Base-by-base conservation (phyloP, 108 stramenopile species). In the Cyclotella distinguenda region DNA sequence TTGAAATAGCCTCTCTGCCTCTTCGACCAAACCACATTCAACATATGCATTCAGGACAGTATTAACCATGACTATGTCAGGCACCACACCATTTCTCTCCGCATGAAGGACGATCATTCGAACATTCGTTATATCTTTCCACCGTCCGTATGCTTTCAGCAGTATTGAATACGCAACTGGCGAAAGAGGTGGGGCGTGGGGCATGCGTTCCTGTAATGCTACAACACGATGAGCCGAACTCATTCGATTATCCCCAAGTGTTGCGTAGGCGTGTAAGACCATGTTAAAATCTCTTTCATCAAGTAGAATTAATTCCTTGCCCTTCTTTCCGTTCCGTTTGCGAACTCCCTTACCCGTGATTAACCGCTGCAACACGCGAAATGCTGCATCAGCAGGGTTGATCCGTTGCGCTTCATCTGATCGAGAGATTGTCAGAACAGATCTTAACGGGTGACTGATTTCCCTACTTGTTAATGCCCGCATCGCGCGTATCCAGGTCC, bases 31-130 rank as follows among this genome's bases (percentile, higher is more conserved):
- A 21, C 78, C 70, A 61, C 91, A 89, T 60, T 89, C 86, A n/a
- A 93, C 73, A 56, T 86, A 87, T 2, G 91, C 91, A 72, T 89
- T 84, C 19, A 93, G 57, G 18, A 89, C 55, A 62, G 83, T 87
- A 60, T 93, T 93, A 25, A 77, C 60, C 70, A 88, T 73, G 56
- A 88, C 70, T 12, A 72, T 78, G 39, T 88, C 87, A 0, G 87
- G 84, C 13, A 60, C 53, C 3, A 85, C 57, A 3, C 60, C 60
- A 64, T 81, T 83, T n/a, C 57, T 70, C 38, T 64, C 45, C 12
- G 88, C 86, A 56, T 83, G 76, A n/a, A 35, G 32, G 6, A 88
- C 44, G 11, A 77, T 57, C 71, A 68, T 79, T 49, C 85, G 77
- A 4, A 93, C 81, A 64, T 81, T 87, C 26, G 79, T 36, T 4